Evolutionary conservation across 768 basidiomycete species (phyloP).

Genomic region (Auricularia sp.): DNA sequence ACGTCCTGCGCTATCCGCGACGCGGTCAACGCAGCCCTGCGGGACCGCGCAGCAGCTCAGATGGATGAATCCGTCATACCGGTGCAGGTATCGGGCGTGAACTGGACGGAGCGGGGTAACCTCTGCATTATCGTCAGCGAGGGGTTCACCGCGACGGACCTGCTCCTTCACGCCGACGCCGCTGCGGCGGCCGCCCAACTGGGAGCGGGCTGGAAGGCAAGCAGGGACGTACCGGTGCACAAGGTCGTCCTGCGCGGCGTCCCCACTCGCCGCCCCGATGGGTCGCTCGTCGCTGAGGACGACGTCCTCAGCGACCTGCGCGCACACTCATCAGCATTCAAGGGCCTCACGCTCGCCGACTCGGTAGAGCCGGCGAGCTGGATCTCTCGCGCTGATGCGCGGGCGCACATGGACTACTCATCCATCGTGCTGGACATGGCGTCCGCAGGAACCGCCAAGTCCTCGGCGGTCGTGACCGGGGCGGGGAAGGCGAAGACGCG

Average conservation of each 20-base stretch:
- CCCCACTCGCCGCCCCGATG: not conserved
- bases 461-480: too few species aligned
- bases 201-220: not conserved
- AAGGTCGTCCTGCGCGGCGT: not conserved
- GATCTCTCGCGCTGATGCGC: not conserved
- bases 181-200: not conserved
- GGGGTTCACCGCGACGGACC: not conserved
- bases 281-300: not conserved
- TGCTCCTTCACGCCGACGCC: not conserved
- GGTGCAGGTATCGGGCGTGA: not conserved
- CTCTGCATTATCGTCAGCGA: not conserved
- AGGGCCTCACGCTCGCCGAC: not conserved
- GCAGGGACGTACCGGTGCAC: not conserved
- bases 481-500: not conserved
- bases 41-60: not conserved
- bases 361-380: not conserved
- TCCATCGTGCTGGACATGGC: not conserved
- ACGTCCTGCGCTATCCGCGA: not conserved
- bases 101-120: not conserved
- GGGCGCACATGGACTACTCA: not conserved
- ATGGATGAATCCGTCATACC: not conserved
- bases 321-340: not conserved
- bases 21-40: not conserved
- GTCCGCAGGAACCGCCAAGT: not conserved
- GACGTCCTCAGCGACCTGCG: not conserved